A percentile compares a stretch with the other conserved stretches of the same genome.
Evolutionary conservation across 1,284 basidiomycete genomes (phyloP).

Genomic region (Ustilago shanxiensis): DNA sequence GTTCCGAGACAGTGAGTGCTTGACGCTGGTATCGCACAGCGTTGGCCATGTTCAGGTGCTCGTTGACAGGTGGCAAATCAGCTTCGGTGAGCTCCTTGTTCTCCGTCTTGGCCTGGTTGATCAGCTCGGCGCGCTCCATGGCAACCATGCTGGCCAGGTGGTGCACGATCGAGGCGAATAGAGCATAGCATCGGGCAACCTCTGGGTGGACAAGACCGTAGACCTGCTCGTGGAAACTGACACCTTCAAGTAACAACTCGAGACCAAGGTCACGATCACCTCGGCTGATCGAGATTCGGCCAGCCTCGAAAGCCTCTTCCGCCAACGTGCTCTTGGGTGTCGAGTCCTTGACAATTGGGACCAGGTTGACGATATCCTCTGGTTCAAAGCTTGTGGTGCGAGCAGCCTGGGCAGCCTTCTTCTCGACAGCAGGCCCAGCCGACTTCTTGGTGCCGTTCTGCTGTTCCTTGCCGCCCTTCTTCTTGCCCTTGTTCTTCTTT

Average conservation of each 20-base stretch:
- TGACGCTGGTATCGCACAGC: slow-evolving; percentile 74
- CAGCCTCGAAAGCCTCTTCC: slow-evolving; percentile 75
- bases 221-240: slow-evolving; percentile 75
- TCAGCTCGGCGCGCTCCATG: slow-evolving; percentile 49
- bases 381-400: slow-evolving; percentile 72
- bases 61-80: slow-evolving; percentile 47
- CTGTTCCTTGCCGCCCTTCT: slow-evolving; percentile 40
- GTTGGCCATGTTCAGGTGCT: slow-evolving; percentile 70
- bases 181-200: slow-evolving; percentile 74
- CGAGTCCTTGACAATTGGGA: slow-evolving; percentile 74
- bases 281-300: slow-evolving; percentile 73
- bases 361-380: slow-evolving; percentile 73
- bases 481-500: slow-evolving; percentile 55
- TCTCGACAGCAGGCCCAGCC: slow-evolving; percentile 21
- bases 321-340: slow-evolving; percentile 73
- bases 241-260: slow-evolving; percentile 74
- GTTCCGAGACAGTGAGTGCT: slow-evolving; percentile 75
- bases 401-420: slow-evolving; percentile 39
- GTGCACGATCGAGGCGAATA: slow-evolving; percentile 73
- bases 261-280: slow-evolving; percentile 73
- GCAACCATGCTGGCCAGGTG: slow-evolving; percentile 51
- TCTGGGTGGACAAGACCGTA: slow-evolving; percentile 75
- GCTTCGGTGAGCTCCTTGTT: slow-evolving; percentile 51
- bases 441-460: slow-evolving; percentile 49
- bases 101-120: slow-evolving; percentile 55